Evolutionary conservation across 352 stramenopile species (phyloP), one percentile per base, ranked within the genome.

Genomic region (Pythium periplocum): DNA sequence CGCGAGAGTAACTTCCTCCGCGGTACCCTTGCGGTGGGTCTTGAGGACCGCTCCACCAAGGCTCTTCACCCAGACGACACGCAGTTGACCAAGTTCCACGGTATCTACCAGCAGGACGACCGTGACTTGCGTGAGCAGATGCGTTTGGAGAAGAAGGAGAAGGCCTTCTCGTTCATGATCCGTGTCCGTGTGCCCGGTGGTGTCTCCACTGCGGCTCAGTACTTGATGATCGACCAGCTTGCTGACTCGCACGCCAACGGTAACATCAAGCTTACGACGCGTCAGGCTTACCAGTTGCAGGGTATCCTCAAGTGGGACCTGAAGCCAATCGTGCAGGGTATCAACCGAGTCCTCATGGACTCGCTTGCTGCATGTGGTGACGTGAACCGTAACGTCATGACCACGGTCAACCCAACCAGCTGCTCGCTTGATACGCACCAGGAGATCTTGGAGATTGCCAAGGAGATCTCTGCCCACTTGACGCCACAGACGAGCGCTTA

Each of bases 21-120:
- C 12, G 81, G 81, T 45, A 91, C 78, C 32, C 57, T 94, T 4
- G 78, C 62, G 1, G 71, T 72, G 8, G 81, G 78, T n/a, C 70
- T 94, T 8, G 66, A 78, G 34, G 78, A 94, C 62, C 64, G 64
- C 33, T 83, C 79, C 32, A 92, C 83, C 37, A 87, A 87, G 64
- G 75, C 78, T 51, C 67, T 94, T 39, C 50, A 63, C 31, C 44
- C 78, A 9, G 81, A 91, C 31, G 81, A 91, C 48, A 87, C 73
- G 34, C 81, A 93, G 67, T 64, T 94, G 34, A 91, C 79, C 41
- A 99, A 99, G 75, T 99, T 98, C 74, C 96, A 99, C 66, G 96
- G 96, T 35, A 98, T 96, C 48, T 99, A 99, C 75, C 90, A 98
- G 83, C 95, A 99, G 73, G 95, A 98, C 55, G 81, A 98, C 73